phyloP scores from a whole-genome alignment of 805 yeast species.

The Candida sithepensis region DNA sequence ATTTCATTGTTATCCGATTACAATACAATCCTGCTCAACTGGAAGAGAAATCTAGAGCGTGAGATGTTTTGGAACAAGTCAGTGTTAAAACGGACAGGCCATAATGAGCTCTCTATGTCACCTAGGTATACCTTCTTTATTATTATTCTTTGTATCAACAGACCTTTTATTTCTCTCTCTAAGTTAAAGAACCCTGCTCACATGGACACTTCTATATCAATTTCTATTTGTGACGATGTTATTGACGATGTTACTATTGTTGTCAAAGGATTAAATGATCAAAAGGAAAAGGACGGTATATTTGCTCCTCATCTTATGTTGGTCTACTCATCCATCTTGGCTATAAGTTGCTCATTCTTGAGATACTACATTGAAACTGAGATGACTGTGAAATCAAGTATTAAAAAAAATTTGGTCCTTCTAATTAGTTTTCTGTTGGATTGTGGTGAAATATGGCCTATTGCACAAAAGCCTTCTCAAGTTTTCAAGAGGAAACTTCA shows the following conservation, averaged over 20 bases:
- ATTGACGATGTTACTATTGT: slow-evolving; percentile 42
- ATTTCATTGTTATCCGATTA: slow-evolving; percentile 31
- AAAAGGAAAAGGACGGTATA: slow-evolving; percentile 33
- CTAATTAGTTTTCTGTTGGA: slow-evolving; percentile 5
- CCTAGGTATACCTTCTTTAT: slow-evolving; percentile 56
- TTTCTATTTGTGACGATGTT: slow-evolving; percentile 35
- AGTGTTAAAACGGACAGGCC: slow-evolving; percentile 39
- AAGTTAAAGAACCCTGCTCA: slow-evolving; percentile 8
- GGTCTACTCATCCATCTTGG: slow-evolving; percentile 42
- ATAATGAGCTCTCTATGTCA: slow-evolving; percentile 51
- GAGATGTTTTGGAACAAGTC: slow-evolving; percentile 48
- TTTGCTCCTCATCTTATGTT: slow-evolving; percentile 41
- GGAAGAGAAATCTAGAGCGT: slow-evolving; percentile 48
- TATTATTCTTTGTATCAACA: slow-evolving; percentile 48
- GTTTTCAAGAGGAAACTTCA: slow-evolving; percentile 6
- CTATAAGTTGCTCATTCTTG: slow-evolving; percentile 38
- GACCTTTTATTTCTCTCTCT: slow-evolving; percentile 40
- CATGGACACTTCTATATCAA: slow-evolving; percentile 3
- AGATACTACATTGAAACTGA: slow-evolving; percentile 1
- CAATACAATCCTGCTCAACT: slow-evolving; percentile 45
- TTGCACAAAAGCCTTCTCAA: slow-evolving; percentile 8
- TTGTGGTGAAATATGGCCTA: slow-evolving; percentile 10
- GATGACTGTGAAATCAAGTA: neutral
- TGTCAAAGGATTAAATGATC: slow-evolving; percentile 32
- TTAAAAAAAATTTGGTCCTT: slow-evolving; percentile 4